phyloP scores from a whole-genome alignment of 805 yeast species.

The Osmozyma mogii region DNA sequence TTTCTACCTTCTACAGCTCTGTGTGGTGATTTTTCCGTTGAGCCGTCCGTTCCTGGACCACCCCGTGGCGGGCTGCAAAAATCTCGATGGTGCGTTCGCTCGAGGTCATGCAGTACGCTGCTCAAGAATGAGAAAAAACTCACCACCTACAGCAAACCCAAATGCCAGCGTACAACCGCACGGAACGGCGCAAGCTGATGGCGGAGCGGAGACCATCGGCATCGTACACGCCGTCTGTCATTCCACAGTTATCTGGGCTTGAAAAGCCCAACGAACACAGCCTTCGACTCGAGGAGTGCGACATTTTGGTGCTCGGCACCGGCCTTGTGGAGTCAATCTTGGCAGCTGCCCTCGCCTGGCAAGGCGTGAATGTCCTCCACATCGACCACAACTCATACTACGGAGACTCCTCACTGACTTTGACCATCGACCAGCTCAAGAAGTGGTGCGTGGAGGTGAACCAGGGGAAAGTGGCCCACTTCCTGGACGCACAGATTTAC shows the following conservation, averaged over 20 bases:
- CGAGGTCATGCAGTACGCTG: too few species aligned
- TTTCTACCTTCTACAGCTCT: too few species aligned
- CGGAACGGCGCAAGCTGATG: slow-evolving; percentile 53
- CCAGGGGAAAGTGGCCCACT: slow-evolving; percentile 33
- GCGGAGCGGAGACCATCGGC: slow-evolving; percentile 59
- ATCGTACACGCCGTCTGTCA: slow-evolving; percentile 35
- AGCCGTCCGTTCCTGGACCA: too few species aligned
- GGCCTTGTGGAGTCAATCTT: slow-evolving; percentile 82
- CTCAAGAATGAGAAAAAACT: too few species aligned
- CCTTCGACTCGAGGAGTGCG: slow-evolving; percentile 61
- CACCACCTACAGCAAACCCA: too few species aligned
- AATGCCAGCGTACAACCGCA: neutral
- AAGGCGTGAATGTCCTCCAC: slow-evolving; percentile 91
- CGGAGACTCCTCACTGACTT: slow-evolving; percentile 82
- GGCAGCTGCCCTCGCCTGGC: slow-evolving; percentile 96
- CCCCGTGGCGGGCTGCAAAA: too few species aligned
- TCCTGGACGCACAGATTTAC: slow-evolving; percentile 69
- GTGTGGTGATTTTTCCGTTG: too few species aligned
- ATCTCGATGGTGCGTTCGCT: too few species aligned
- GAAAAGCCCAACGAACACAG: slow-evolving; percentile 63
- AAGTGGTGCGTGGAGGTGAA: slow-evolving; percentile 77
- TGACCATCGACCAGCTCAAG: slow-evolving; percentile 79
- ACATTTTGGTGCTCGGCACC: slow-evolving; percentile 87
- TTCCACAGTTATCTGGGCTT: slow-evolving; percentile 70
- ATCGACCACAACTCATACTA: slow-evolving; percentile 79